Base-by-base conservation (phyloP, 2,329 filamentous ascomycete genomes). In the Plenodomus lindquistii region DNA sequence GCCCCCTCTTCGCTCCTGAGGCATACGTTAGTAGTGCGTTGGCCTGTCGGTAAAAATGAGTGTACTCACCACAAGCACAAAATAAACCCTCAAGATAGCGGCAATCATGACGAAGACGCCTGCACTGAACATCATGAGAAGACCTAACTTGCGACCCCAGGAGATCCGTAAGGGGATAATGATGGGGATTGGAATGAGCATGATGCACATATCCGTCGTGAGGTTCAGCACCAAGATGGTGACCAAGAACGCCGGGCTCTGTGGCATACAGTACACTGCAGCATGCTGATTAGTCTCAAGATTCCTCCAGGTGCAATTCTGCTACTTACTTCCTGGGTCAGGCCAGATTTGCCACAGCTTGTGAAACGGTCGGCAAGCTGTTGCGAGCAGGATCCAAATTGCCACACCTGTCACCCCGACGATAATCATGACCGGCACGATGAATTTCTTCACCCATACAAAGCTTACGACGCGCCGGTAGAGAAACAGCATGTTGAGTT, bases 401-500 rank as follows among this genome's bases (percentile, higher is more conserved):
- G 59, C 49, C 1, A 67, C 22, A 1, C 52, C 60, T 0, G 68
- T 72, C 2, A 46, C 21, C 0, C 49, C 38, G 1, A 74, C 65
- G 2, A 73, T 44, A 0, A 44, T 52, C 62, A 75, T 72, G 9
- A 66, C 48, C 0, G 73, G 73, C 15, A 60, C 54, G n/a, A 76
- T 64, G 20, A 73, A 66, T 16, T 62, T 70, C 42, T 74, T 62
- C 0, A 70, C 67, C 65, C 67, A 72, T 0, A 75, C 46, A 0
- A 68, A 66, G 3, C 57, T 61, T 4, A 75, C 68, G 5, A 76
- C 57, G 1, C 73, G 70, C 13, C 60, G 57, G 44, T 74, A 76
- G 15, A 76, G 69, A 48, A 70, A 75, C 16, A 75, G 43, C 71
- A 76, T 75, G 55, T 73, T 74, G 24, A 76, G 58, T 47, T 75